Evolutionary conservation across 129 eudicot species (phyloP), one percentile per base, ranked within the genome.

Genomic region (Chrysanthemum lavandulifolium): DNA sequence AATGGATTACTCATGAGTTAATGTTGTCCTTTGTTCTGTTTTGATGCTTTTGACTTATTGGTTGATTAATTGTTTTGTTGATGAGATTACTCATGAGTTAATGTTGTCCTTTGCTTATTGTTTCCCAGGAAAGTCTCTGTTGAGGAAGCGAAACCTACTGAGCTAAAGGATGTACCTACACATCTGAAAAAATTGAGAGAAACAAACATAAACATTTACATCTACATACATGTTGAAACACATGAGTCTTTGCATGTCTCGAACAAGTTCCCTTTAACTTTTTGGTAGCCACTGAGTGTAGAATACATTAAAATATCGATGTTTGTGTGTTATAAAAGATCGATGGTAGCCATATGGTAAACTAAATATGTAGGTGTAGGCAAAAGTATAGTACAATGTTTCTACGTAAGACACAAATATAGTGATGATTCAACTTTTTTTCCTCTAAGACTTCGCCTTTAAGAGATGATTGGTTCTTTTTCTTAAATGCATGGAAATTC

Each of bases 101-200:
- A 25, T 23, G 29, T 60, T 25, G 51, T 80, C 43, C 31, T 73
- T 29, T 76, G 65, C 48, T 77, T 59, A 31, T 78, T 52, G 16
- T 73, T 48, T 52, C 40, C 40, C 79, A 83, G 91, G 86, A 88
- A 86, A 86, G 91, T 83, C 5, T 86, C 91, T 0, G 84, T 83
- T 1, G 88, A 86, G 79, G 91, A 86, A 86, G 91, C 81, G 19
- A 86, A 84, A 79, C 83, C 92, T 65, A 70, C 69, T 60, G 86
- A 84, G 21, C 76, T 84, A 7, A 79, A 81, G 36, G 92, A 81
- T 52, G 83, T 86, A 88, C n/a, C n/a, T n/a, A n/a, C n/a, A 27
- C 27, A 23, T 60, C 6, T 4, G n/a, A 40, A 23, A 2, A 60
- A 51, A 59, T 19, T 4, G 5, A 16, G 15, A 55, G 13, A 29